Conservation (phyloP, 2,329 filamentous ascomycete species). For the Cordyceps cateniannulata region DNA sequence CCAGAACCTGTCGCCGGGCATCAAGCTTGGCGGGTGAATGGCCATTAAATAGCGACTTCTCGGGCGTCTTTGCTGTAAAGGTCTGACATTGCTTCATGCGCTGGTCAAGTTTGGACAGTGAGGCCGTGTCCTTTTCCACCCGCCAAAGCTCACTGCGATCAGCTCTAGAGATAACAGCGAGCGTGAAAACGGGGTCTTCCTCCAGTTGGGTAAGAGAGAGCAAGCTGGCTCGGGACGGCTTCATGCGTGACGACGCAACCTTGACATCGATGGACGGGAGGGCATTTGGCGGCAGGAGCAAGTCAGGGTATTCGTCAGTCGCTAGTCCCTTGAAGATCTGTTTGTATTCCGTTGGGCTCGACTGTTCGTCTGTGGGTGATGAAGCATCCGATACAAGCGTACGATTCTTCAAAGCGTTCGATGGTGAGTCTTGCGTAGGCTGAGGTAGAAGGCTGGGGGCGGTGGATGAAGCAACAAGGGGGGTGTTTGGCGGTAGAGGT, state of each 20-base stretch:
- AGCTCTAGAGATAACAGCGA: constrained; percentile 75
- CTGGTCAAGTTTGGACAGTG: constrained; percentile 75
- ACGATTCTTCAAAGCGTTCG: constrained; percentile 10
- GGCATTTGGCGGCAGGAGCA: constrained; percentile 82
- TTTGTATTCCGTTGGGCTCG: constrained; percentile 37
- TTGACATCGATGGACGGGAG: constrained; percentile 78
- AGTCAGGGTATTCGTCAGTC: constrained; percentile 78
- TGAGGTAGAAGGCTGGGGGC: constrained; percentile 13
- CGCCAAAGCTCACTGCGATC: constrained; percentile 81
- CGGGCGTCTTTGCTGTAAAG: constrained; percentile 72
- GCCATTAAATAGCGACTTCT: constrained; percentile 79
- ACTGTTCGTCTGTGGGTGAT: constrained; percentile 20
- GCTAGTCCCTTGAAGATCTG: constrained; percentile 70
- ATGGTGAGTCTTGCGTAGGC: constrained; percentile 3
- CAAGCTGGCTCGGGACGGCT: constrained; percentile 80
- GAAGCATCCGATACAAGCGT: constrained; percentile 29
- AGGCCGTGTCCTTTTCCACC: constrained; percentile 82
- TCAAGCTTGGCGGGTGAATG: constrained; percentile 93
- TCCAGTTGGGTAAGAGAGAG: constrained; percentile 73
- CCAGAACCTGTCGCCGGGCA: constrained; percentile 71
- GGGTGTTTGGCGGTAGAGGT: constrained; percentile 62
- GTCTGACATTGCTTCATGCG: constrained; percentile 67
- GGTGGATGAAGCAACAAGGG: constrained; percentile 49
- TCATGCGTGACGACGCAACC: constrained; percentile 91
- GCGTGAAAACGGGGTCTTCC: constrained; percentile 88